Base-by-base conservation (phyloP, 139 green algal genomes). In the Dunaliella sp. region DNA sequence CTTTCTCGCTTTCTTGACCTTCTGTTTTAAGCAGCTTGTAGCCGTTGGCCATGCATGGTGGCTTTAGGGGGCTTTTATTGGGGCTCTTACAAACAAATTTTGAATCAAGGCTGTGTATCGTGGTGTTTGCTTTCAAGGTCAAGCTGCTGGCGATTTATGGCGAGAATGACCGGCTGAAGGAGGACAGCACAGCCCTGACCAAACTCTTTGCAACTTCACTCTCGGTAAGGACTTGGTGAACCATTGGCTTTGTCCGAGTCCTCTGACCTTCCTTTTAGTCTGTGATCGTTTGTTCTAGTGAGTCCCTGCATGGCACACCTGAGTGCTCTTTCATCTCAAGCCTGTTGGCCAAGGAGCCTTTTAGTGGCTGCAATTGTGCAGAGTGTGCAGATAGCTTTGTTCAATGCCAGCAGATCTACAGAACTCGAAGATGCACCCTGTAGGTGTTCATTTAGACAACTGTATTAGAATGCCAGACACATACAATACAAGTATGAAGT, bases 101-200 rank as follows among this genome's bases (percentile, higher is more conserved):
- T 65, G 48, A 65, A n/a, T n/a, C n/a, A n/a, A n/a, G 48, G 16
- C 48, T 65, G 48, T 16, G 16, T 65, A 16, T 65, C 1, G 1
- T 34, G 26, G 0, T 3, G 0, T 1, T 1, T 76, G 77, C 75
- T n/a, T n/a, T n/a, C n/a, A n/a, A 90, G 85, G 88, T 91, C 79
- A 77, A 72, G 24, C 79, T 88, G 1, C 48, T 91, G 59, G 85
- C 79, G 0, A 59, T 91, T 78, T 91, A 91, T 80, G 88, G 88
- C 38, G 26, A 38, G 0, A 81, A 88, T 25, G 88, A 91, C 57
- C 30, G 28, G 25, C 57, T 89, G 85, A 48, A 59, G 72, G 31
- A 37, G 1, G 85, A 91, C 12, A 83, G 82, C 0, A 73, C 87
- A 26, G 34, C 59, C 0, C 48, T 91, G 2, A 31, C 77, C 1